These are phyloP conservation scores for Ustilago curta DNA, from an alignment of 1,284 basidiomycete genomes.

Conservation along the genomic window DNA sequence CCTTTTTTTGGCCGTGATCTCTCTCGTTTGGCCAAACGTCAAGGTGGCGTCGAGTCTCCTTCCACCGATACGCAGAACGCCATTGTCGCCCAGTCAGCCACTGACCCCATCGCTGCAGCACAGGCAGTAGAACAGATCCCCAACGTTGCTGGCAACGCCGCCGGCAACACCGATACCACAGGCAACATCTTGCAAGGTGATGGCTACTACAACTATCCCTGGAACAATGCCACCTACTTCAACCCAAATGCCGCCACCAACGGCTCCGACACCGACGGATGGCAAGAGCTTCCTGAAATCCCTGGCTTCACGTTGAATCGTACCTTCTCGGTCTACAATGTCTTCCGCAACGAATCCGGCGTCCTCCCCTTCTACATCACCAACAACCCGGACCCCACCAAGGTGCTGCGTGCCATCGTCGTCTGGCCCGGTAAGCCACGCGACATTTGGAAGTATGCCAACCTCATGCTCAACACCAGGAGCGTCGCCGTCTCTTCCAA, in stretches of 20 bases:
- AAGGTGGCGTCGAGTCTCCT: constrained; percentile 5
- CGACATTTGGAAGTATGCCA: constrained; percentile 63
- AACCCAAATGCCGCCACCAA: constrained; percentile 23
- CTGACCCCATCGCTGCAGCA: constrained; percentile 35
- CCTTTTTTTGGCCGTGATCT: constrained; percentile 19
- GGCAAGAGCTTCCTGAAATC: constrained; percentile 38
- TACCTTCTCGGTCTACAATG: constrained; percentile 38
- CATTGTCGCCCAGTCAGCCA: constrained; percentile 22
- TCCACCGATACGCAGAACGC: constrained; percentile 12
- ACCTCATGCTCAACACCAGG: constrained; percentile 54
- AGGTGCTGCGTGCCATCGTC: constrained; percentile 50
- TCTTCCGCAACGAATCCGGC: constrained; percentile 41
- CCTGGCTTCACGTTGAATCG: constrained; percentile 48
- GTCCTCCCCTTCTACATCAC: constrained; percentile 60
- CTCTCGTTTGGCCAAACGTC: constrained; percentile 17
- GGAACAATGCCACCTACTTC: constrained; percentile 33
- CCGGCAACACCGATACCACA: constrained; percentile 25
- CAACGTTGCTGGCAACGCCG: constrained; percentile 23
- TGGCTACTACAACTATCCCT: constrained; percentile 32
- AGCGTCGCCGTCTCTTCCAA: constrained; percentile 40
- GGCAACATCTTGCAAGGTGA: constrained; percentile 41
- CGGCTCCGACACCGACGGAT: constrained; percentile 70
- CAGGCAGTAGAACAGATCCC: constrained; percentile 34
- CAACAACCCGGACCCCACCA: constrained; percentile 30
- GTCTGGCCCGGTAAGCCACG: constrained; percentile 59